Percentiles rank a stretch among this genome's conserved stretches.
Conservation (phyloP, 306 rosid species). For the Delonix regia region DNA sequence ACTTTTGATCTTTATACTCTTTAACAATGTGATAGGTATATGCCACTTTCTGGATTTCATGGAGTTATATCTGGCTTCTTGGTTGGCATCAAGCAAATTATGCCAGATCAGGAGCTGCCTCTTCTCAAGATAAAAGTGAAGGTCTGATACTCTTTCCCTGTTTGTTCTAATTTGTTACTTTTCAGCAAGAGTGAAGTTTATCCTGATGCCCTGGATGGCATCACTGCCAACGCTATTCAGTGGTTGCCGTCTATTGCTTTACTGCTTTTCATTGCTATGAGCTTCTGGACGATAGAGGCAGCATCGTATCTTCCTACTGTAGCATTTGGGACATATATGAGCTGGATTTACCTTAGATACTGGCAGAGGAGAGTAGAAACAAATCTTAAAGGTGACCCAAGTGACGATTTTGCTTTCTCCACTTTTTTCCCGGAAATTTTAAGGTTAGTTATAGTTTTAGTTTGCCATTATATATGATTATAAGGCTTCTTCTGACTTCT, state of each 20-base stretch:
- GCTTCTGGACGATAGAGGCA: conserved; percentile 72
- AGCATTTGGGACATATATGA: conserved; percentile 78
- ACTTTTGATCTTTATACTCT: conserved; percentile 10
- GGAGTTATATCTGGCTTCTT: conserved; percentile 88
- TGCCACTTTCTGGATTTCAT: conserved; percentile 89
- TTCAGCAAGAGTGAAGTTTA: not conserved
- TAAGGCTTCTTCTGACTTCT: conserved; percentile 18
- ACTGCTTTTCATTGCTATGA: conserved; percentile 57
- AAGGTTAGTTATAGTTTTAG: conserved; percentile 47
- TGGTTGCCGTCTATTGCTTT: conserved; percentile 81
- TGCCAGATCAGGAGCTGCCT: conserved; percentile 94
- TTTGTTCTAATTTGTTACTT: conserved; percentile 28
- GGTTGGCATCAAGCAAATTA: conserved; percentile 95
- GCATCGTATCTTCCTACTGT: conserved; percentile 80
- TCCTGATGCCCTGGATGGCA: conserved; percentile 31
- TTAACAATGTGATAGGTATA: conserved; percentile 57
- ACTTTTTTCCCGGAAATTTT: conserved; percentile 88
- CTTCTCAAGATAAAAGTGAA: conserved; percentile 68
- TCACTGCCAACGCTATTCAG: conserved; percentile 54
- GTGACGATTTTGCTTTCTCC: conserved; percentile 93
- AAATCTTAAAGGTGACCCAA: conserved; percentile 88
- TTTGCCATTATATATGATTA: conserved; percentile 6
- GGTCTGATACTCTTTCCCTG: conserved; percentile 48
- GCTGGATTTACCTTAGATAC: conserved; percentile 99
- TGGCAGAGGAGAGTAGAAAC: conserved; percentile 92